A percentile compares a stretch with the other conserved stretches of the same genome.
phyloP scores from a whole-genome alignment of 1,284 basidiomycete species.

The Tetrapyrgos nigripes region DNA sequence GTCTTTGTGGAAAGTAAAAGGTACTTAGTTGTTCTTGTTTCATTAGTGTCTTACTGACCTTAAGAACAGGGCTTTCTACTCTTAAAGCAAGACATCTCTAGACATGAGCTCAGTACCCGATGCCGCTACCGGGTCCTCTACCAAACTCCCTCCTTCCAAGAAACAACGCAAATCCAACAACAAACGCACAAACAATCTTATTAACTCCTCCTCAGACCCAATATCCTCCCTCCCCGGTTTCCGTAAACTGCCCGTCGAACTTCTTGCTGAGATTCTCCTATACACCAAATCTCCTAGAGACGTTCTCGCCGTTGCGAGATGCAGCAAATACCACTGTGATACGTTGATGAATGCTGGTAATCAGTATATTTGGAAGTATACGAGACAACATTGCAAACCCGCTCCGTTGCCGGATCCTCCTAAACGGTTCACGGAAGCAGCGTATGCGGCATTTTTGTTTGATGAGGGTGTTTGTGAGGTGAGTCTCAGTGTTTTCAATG shows the following conservation, averaged over 20 bases:
- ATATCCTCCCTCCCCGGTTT: too few species aligned
- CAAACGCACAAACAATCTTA: too few species aligned
- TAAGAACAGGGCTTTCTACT: too few species aligned
- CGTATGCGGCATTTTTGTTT: constrained; percentile 67
- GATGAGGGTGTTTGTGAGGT: constrained; percentile 64
- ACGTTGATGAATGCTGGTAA: constrained; percentile 49
- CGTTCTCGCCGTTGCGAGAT: constrained; percentile 54
- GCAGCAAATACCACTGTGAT: constrained; percentile 52
- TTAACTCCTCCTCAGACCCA: too few species aligned
- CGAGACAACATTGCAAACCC: constrained; percentile 42
- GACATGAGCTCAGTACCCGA: not conserved
- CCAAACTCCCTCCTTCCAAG: not conserved
- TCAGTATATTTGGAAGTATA: constrained; percentile 56
- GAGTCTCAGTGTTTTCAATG: constrained; percentile 16
- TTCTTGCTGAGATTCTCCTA: constrained; percentile 48
- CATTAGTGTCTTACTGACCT: too few species aligned
- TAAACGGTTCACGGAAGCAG: constrained; percentile 42
- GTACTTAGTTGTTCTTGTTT: not conserved
- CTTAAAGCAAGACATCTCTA: not conserved
- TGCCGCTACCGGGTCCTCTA: not conserved
- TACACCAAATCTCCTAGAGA: constrained; percentile 43
- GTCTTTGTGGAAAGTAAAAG: not conserved
- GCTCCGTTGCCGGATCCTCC: constrained; percentile 51
- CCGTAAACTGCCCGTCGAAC: constrained; percentile 42
- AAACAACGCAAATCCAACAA: not conserved